A percentile compares a stretch with the other conserved stretches of the same genome.
phyloP scores from a whole-genome alignment of 257 asterid genomes.

The Verbena officinalis region DNA sequence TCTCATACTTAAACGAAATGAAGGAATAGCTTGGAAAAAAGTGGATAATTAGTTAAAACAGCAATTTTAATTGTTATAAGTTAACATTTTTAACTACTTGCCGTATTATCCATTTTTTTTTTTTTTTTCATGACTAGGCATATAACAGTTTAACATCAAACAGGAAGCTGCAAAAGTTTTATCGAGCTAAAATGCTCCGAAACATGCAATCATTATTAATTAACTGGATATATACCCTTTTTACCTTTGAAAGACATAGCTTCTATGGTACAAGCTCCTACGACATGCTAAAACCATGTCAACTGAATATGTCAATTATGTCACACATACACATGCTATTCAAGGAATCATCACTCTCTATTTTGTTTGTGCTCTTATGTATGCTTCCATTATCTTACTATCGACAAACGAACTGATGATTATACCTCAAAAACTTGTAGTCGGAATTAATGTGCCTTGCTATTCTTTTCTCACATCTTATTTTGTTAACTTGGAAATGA shows the following conservation, averaged over 20 bases:
- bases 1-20: background rate
- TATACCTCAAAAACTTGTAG: background rate
- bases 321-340: conserved; percentile 12
- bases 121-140: background rate
- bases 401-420: conserved; percentile 7
- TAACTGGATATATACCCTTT: background rate
- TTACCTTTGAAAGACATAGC: background rate
- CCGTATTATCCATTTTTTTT: background rate
- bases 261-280: background rate
- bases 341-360: background rate
- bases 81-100: background rate
- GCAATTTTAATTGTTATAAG: too few relatives aligned
- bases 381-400: conserved; percentile 1
- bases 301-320: conserved; percentile 1
- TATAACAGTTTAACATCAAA: background rate
- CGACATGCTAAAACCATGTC: background rate
- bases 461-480: background rate
- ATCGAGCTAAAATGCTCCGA: background rate
- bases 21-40: conserved; percentile 21
- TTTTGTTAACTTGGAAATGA: conserved; percentile 5
- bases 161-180: background rate
- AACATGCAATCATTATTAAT: background rate
- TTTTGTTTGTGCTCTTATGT: conserved; percentile 7
- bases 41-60: too few relatives aligned
- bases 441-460: background rate